Base-by-base conservation (phyloP, 805 yeast genomes). In the Naumovozyma castellii region DNA sequence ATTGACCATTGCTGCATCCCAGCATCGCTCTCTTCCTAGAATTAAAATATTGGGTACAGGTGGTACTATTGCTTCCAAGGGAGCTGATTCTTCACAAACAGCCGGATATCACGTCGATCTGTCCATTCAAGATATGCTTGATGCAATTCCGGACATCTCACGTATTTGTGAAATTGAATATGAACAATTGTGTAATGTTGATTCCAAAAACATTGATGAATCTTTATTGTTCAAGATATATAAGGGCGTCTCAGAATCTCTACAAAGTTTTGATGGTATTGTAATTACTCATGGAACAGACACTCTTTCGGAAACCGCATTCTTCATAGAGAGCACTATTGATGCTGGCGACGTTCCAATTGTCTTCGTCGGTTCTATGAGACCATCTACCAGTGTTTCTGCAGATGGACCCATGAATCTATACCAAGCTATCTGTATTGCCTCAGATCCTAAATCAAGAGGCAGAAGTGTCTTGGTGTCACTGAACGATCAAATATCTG, bases 281-380 rank as follows among this genome's bases (percentile, higher is more conserved):
- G 83, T 78, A 33, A 72, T 78, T 30, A 78, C 83, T 1, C 84
- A 78, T 54, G 84, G 84, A n/a, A 78, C 84, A 5, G 84, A 78
- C 50, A 74, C 83, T 1, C 66, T 76, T 64, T 78, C 79, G 38
- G 84, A 78, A 53, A 77, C 84, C 5, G 75, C 82, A 0, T 77
- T 78, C 52, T 78, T 78, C 54, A 59, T 78, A 29, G 80, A 77
- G 44, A 60, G 71, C 39, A 62, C 70, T 4, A 57, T 67, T 35
- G 67, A 65, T 40, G 50, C 61, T 41, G 69, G 69, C 44, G 67
- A 65, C 27, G 57, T 76, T 41, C 84, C 84, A 3, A 72, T 80
- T 39, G 84, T 78, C 4, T 62, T 80, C 55, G 78, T 82, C 36
- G 87, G 87, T 1, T 74, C 82, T 4, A 80, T 80, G 87, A 69